A percentile compares a stretch with the other conserved stretches of the same genome.
Conservation (phyloP, 2,329 filamentous ascomycete genomes). For the Geoglossum cookeanum region DNA sequence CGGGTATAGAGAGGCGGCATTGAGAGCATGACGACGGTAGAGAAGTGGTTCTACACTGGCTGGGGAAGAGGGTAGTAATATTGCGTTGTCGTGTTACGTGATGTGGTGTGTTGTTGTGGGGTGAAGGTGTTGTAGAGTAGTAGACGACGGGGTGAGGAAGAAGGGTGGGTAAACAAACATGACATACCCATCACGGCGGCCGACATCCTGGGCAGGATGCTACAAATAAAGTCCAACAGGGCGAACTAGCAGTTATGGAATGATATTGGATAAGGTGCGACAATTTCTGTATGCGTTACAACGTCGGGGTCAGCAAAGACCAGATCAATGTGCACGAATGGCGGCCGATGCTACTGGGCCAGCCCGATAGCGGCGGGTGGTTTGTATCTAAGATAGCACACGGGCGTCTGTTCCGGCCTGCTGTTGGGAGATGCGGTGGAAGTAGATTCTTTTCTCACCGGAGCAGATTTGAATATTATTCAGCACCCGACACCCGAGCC, state of each 20-base stretch:
- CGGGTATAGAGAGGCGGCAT: neutral
- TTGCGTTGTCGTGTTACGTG: neutral
- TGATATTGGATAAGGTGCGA: neutral
- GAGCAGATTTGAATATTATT: neutral
- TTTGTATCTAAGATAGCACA: neutral
- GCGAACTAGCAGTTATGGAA: neutral
- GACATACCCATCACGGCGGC: conserved; percentile 2
- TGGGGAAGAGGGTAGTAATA: neutral
- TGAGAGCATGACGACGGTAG: neutral
- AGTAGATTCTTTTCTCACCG: neutral
- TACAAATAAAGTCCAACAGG: neutral
- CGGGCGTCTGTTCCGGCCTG: neutral
- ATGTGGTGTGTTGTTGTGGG: neutral
- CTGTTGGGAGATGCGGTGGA: neutral
- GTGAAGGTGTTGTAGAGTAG: neutral
- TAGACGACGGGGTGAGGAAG: neutral
- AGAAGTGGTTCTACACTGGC: neutral
- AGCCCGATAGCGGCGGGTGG: neutral
- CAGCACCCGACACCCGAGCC: neutral
- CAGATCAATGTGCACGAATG: neutral
- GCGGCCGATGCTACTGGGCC: neutral
- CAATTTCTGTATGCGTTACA: no score
- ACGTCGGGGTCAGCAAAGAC: neutral
- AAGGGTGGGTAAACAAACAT: neutral
- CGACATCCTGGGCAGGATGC: conserved; percentile 1